These are phyloP conservation scores for Cicer arietinum DNA, from an alignment of 306 rosid species.

Conservation along the genomic window DNA sequence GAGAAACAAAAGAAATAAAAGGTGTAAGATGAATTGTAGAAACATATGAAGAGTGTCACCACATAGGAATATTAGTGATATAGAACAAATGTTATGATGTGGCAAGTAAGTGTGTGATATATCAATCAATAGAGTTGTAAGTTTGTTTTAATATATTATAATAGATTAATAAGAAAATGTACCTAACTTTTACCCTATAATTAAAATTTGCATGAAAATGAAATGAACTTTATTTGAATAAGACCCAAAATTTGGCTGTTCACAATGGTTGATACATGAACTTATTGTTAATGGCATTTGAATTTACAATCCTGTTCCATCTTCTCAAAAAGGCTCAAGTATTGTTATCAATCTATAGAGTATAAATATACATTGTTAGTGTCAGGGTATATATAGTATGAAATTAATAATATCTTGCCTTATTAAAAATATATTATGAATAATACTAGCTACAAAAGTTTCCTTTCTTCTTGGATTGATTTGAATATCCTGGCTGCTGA, in stretches of 20 bases:
- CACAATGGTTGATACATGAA: slow-evolving; percentile 19
- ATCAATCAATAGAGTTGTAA: no score
- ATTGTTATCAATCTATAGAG: slow-evolving; percentile 24
- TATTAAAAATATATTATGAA: slow-evolving; percentile 36
- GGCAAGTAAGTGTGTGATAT: no score
- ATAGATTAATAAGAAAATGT: no score
- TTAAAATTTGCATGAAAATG: slow-evolving; percentile 8
- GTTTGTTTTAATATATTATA: no score
- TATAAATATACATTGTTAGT: slow-evolving; percentile 47
- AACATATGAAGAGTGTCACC: no score
- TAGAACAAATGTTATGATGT: no score
- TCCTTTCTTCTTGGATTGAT: slow-evolving; percentile 87
- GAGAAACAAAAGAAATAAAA: no score
- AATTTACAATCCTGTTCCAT: slow-evolving; percentile 33
- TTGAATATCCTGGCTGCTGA: slow-evolving; percentile 75
- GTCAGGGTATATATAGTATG: not conserved
- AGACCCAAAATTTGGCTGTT: slow-evolving; percentile 4
- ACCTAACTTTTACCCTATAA: no score
- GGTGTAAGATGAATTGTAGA: no score
- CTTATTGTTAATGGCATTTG: slow-evolving; percentile 32
- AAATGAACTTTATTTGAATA: slow-evolving; percentile 19
- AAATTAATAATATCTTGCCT: slow-evolving; percentile 30
- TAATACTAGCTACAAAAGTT: slow-evolving; percentile 46
- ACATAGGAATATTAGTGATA: no score
- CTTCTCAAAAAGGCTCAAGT: slow-evolving; percentile 18